Evolutionary conservation across 2,329 filamentous ascomycete species (phyloP).

Genomic region (Colletotrichum higginsianum): DNA sequence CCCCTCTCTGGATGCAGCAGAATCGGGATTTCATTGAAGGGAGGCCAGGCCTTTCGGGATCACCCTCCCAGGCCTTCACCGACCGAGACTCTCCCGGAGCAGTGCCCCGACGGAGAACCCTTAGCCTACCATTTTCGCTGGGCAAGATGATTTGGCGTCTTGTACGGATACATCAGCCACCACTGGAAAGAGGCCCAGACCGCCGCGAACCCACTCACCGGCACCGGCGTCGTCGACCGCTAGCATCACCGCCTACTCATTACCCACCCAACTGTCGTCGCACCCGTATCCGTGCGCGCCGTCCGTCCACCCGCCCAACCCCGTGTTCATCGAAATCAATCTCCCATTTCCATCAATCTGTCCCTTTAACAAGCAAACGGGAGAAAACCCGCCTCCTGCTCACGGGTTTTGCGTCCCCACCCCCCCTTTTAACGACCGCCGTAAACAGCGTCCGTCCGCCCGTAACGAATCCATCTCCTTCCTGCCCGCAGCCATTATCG

Average conservation of each 20-base stretch:
- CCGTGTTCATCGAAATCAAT: neutral
- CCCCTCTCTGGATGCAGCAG: neutral
- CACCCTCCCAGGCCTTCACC: neutral
- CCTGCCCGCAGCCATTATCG: neutral
- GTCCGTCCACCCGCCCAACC: neutral
- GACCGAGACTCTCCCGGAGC: conserved; percentile 2
- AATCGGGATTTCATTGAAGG: neutral
- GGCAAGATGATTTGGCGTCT: neutral
- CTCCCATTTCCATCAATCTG: neutral
- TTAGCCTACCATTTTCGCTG: neutral
- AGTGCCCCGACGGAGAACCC: neutral
- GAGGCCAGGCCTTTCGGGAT: neutral
- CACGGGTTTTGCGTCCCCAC: neutral
- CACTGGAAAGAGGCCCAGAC: conserved; percentile 6
- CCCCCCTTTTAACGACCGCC: neutral
- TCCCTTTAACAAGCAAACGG: neutral
- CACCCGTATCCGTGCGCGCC: neutral
- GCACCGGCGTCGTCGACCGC: conserved; percentile 21
- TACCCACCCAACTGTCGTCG: neutral
- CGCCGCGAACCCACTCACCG: neutral
- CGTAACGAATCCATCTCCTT: neutral
- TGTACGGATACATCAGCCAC: neutral
- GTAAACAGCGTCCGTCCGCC: neutral
- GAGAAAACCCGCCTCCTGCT: neutral
- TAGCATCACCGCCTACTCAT: neutral